These are phyloP conservation scores for Camellia sinensis DNA, from an alignment of 148 eudicot genomes.

Conservation along the genomic window DNA sequence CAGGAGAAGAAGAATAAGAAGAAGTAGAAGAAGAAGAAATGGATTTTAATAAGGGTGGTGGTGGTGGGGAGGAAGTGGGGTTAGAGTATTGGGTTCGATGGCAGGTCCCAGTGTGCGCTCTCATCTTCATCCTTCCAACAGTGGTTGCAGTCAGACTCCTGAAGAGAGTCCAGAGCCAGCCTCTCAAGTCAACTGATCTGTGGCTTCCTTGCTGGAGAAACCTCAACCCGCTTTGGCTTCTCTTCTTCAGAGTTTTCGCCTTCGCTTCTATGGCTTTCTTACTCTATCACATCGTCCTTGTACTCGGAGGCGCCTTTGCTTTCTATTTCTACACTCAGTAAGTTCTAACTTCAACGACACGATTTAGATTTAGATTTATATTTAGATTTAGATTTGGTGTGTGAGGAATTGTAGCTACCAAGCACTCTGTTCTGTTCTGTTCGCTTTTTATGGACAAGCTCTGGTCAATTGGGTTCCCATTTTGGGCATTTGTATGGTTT, in stretches of 20 bases:
- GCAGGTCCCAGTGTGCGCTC: conserved; percentile 64
- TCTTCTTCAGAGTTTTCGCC: conserved; percentile 54
- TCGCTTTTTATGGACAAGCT: no score
- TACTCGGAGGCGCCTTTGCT: conserved; percentile 55
- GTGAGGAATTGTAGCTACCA: no score
- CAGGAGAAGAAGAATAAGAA: not conserved
- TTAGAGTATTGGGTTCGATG: conserved; percentile 63
- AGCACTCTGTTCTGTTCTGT: no score
- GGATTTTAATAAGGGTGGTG: conserved; percentile 20
- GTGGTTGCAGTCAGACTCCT: conserved; percentile 27
- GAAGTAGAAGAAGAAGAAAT: not conserved
- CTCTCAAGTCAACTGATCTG: conserved; percentile 26
- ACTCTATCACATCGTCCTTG: conserved; percentile 41
- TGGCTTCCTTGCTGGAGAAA: conserved; percentile 82
- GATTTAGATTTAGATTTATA: no score
- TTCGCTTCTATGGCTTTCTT: conserved; percentile 55
- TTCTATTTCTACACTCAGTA: conserved; percentile 93
- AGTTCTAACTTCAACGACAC: not conserved
- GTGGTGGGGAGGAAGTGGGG: conserved; percentile 25
- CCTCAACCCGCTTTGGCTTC: conserved; percentile 65
- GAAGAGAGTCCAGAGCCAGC: conserved; percentile 10
- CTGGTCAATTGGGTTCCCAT: no score
- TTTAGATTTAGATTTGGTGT: no score
- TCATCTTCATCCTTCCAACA: conserved; percentile 53
- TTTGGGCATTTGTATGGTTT: no score